Conservation (phyloP, 2,329 filamentous ascomycete species). For the Diaporthe amygdali region DNA sequence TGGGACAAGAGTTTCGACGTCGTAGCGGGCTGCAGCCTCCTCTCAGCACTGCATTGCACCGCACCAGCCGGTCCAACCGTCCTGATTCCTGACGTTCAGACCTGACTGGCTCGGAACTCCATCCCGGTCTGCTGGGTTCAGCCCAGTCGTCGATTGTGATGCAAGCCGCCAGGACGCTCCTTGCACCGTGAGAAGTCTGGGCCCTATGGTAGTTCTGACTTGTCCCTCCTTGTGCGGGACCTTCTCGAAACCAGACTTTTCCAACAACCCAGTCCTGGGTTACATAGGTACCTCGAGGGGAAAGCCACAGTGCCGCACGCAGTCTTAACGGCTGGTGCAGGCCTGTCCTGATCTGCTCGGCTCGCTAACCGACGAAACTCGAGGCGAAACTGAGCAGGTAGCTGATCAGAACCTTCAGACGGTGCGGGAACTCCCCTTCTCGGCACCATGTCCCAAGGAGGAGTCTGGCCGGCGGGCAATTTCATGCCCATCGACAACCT, state of each 20-base stretch:
- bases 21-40: neutral
- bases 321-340: neutral
- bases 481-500: neutral
- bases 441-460: slow-evolving; percentile 2
- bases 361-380: slow-evolving; percentile 21
- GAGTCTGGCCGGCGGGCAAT: slow-evolving; percentile 1
- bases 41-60: neutral
- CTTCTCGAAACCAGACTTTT: slow-evolving; percentile 13
- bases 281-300: too few relatives aligned
- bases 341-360: slow-evolving; percentile 13
- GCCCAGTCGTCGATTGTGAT: slow-evolving; percentile 1
- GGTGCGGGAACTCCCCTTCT: neutral
- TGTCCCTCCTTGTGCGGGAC: slow-evolving; percentile 1
- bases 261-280: neutral
- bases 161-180: slow-evolving; percentile 5
- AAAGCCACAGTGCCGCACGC: neutral
- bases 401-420: neutral
- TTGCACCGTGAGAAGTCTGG: neutral
- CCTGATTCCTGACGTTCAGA: neutral
- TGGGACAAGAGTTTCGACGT: neutral
- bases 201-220: neutral
- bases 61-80: neutral
- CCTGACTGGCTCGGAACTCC: slow-evolving; percentile 6
- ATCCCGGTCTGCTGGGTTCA: slow-evolving; percentile 13
- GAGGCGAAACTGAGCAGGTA: slow-evolving; percentile 6